Conservation (phyloP, 805 yeast species). For the Zygotorulaspora sp. region DNA sequence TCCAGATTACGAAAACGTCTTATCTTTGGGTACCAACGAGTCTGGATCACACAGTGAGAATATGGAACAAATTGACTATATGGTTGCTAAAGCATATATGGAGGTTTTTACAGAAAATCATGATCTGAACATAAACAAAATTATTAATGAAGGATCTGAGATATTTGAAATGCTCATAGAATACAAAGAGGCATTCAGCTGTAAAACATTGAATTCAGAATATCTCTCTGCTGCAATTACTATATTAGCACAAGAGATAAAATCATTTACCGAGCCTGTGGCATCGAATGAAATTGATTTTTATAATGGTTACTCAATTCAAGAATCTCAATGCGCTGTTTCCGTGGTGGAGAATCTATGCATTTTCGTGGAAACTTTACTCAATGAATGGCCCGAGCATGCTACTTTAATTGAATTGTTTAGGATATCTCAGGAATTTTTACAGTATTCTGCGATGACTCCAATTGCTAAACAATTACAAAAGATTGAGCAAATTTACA, state of each 20-base stretch:
- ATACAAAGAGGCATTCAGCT: constrained; percentile 21
- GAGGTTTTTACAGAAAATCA: constrained; percentile 33
- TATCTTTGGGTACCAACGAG: constrained; percentile 23
- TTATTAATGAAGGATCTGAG: constrained; percentile 42
- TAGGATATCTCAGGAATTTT: constrained; percentile 61
- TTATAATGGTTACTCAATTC: constrained; percentile 57
- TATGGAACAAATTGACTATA: constrained; percentile 45
- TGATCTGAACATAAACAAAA: constrained; percentile 17
- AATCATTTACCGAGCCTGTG: constrained; percentile 23
- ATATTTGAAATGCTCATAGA: constrained; percentile 31
- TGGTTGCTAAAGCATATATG: constrained; percentile 48
- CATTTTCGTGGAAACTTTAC: constrained; percentile 43
- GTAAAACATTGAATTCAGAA: constrained; percentile 28
- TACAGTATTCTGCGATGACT: constrained; percentile 54
- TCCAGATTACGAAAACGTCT: constrained; percentile 75
- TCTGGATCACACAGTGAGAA: constrained; percentile 8
- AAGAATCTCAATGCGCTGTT: constrained; percentile 60
- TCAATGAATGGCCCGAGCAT: constrained; percentile 89
- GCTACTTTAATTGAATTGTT: constrained; percentile 71
- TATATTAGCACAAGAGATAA: constrained; percentile 35
- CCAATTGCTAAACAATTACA: constrained; percentile 76
- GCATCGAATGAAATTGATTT: constrained; percentile 42
- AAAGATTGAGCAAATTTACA: constrained; percentile 82
- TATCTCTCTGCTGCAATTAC: constrained; percentile 37
- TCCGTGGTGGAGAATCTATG: constrained; percentile 42